A percentile compares a stretch with the other conserved stretches of the same genome.
phyloP scores from a whole-genome alignment of 495 filamentous ascomycete genomes.

The Aspergillus haitiensis region DNA sequence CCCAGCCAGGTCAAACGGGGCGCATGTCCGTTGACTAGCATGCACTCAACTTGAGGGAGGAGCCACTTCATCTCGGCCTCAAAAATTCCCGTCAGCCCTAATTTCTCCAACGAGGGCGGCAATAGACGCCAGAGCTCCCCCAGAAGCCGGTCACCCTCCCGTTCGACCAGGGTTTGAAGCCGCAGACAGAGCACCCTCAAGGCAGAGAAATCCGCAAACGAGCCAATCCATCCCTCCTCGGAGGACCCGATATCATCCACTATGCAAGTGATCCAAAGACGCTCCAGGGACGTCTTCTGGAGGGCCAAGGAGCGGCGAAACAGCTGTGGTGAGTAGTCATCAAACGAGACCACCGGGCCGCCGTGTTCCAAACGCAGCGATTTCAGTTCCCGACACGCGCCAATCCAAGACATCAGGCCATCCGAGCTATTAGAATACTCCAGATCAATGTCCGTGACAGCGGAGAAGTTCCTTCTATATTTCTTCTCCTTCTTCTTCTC shows the following conservation, averaged over 20 bases:
- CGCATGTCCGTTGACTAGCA: not conserved
- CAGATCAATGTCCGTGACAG: conserved; percentile 2
- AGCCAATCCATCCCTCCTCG: conserved; percentile 1
- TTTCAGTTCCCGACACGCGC: conserved; percentile 6
- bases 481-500: not conserved
- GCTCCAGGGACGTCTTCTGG: not conserved
- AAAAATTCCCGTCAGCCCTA: not conserved
- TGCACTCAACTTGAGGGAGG: not conserved
- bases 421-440: not conserved
- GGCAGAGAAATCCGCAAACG: conserved; percentile 3
- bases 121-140: not conserved
- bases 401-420: not conserved
- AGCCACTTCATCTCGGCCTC: not conserved
- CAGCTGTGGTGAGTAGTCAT: not conserved
- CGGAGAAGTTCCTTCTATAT: not conserved
- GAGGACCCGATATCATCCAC: not conserved
- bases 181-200: not conserved
- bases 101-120: not conserved
- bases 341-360: not conserved
- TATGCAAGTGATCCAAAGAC: not conserved
- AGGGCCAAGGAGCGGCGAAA: not conserved
- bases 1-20: not conserved
- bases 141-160: not conserved
- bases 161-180: not conserved
- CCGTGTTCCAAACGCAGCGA: conserved; percentile 3